Conservation (phyloP, 2,329 filamentous ascomycete species). For the Sporothrix euskadiensis region DNA sequence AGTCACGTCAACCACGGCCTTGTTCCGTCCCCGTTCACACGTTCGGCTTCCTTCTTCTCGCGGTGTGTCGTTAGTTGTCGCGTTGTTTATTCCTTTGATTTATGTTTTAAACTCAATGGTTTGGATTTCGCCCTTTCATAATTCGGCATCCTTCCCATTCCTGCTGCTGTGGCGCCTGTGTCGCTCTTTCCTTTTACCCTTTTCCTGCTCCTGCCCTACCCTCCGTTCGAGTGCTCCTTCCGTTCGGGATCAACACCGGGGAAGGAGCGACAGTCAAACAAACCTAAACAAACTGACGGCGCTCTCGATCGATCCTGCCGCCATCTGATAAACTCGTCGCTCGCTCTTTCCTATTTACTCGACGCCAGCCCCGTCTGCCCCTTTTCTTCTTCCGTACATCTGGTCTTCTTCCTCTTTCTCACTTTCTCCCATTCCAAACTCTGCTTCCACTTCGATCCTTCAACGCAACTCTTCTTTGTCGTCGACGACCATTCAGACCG, state of each 20-base stretch:
- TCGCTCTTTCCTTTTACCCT: neutral
- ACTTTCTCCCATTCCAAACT: neutral
- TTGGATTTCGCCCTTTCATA: neutral
- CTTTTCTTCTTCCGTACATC: neutral
- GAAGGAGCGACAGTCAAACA: constrained; percentile 3
- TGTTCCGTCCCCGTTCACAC: neutral
- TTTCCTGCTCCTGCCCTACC: neutral
- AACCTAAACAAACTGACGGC: neutral
- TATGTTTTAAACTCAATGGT: neutral
- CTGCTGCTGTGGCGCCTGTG: neutral
- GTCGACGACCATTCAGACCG: neutral
- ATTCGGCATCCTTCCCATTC: neutral
- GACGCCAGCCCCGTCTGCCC: neutral
- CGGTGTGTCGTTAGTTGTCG: neutral
- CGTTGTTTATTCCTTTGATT: neutral
- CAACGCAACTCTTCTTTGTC: neutral
- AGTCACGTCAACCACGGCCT: neutral
- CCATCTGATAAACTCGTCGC: neutral
- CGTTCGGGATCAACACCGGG: neutral
- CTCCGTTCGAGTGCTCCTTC: neutral
- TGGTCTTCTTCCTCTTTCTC: neutral
- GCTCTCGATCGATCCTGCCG: constrained; percentile 5
- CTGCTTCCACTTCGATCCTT: neutral
- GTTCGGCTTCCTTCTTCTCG: neutral
- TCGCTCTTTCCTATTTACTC: constrained; percentile 11